Conservation (phyloP, 805 yeast species). For the Debaryomyces hansenii region DNA sequence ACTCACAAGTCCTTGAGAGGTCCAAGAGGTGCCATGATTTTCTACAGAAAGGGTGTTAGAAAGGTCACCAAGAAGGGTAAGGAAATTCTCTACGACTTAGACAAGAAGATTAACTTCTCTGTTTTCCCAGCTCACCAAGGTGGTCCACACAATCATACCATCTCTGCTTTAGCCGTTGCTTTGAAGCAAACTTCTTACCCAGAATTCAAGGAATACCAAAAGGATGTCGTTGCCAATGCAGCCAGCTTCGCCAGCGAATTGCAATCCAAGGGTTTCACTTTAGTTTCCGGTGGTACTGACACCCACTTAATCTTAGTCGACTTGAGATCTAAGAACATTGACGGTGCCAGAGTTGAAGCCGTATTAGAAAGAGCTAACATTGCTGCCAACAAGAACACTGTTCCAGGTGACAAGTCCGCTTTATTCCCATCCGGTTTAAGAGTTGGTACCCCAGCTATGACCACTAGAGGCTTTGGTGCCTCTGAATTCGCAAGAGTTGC, state of each 20-base stretch:
- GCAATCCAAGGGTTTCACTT: constrained; percentile 67
- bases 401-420: constrained; percentile 97
- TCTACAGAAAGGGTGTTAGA: constrained; percentile 95
- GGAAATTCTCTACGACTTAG: constrained; percentile 87
- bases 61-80: constrained; percentile 88
- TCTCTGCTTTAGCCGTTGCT: constrained; percentile 95
- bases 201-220: constrained; percentile 88
- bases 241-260: constrained; percentile 76
- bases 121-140: constrained; percentile 99
- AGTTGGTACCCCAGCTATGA: constrained; percentile 98
- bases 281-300: constrained; percentile 95
- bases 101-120: constrained; percentile 92
- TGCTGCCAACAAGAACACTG: constrained; percentile 95
- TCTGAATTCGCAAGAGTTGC: constrained; percentile 82
- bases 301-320: constrained; percentile 93
- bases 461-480: constrained; percentile 93
- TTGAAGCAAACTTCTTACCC: constrained; percentile 90
- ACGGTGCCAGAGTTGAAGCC: constrained; percentile 96
- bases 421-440: constrained; percentile 96
- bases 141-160: constrained; percentile 99
- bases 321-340: constrained; percentile 85
- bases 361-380: constrained; percentile 92
- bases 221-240: constrained; percentile 86
- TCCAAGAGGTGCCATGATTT: constrained; percentile 99
- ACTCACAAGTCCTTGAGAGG: constrained; percentile 99